Evolutionary conservation across 495 filamentous ascomycete species (phyloP), one percentile per base, ranked within the genome.

Genomic region (Evansstolkia leycettana): DNA sequence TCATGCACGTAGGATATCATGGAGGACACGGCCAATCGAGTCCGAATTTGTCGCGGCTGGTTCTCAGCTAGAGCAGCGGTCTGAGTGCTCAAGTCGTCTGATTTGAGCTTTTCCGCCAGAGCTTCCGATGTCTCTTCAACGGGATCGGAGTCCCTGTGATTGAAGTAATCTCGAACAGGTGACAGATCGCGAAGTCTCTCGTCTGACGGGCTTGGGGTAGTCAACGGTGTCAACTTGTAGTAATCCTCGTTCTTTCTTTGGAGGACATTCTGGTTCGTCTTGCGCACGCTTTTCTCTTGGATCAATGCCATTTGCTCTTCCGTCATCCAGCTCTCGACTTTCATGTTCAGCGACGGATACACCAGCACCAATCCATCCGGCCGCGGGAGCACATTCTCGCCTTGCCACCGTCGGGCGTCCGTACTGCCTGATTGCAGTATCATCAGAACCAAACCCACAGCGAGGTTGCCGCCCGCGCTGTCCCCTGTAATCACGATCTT

Each of bases 1-100:
- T 98, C 90, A 54, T 88, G 84, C 52, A 94, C 90, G 62, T 96
- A 98, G 8, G 89, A 93, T 36, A 98, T 88, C 75, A 94, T 89
- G n/a, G 76, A 84, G 0, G 85, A 84, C 59, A 86, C 88, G 27
- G 90, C 87, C 6, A 98, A 72, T 27, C 86, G 75, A 12, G 90
- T 96, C 41, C 72, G 78, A 36, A 93, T 75, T n/a, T 75, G 76
- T 46, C 75, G 64, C 2, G 80, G 60, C 36, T 69, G 71, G n/a
- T 70, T 50, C 45, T 73, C 52, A 48, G 70, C 33, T 48, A 75
- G 26, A 11, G 52, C 35, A 11, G 52, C 41, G 17, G 55, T 38
- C 17, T 64, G 47, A 3, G 47, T 41, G 25, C 52, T 47, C 14
- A 58, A 32, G 18, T 42, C 37, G 24, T 58, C 39, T 9, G 27